Evolutionary conservation across 352 stramenopile species (phyloP).

Genomic region (Phytophthora hybrid): DNA sequence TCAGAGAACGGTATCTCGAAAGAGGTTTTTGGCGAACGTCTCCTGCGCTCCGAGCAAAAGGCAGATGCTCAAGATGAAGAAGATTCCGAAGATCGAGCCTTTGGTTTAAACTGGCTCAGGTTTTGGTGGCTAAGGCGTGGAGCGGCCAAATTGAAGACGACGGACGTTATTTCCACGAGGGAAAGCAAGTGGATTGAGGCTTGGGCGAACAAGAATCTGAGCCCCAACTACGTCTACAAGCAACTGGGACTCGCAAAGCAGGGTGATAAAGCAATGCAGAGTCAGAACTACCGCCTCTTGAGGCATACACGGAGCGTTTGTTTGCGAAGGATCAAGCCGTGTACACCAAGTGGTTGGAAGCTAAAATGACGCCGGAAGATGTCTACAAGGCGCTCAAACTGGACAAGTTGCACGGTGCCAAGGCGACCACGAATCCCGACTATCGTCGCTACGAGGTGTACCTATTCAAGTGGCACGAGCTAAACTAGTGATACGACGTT

Average conservation of each 20-base stretch:
- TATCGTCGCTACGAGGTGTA: slow-evolving; percentile 7
- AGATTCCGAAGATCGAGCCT: neutral
- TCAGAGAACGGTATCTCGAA: neutral
- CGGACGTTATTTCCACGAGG: slow-evolving; percentile 13
- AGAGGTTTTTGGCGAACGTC: neutral
- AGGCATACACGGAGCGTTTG: neutral
- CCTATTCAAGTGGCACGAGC: slow-evolving; percentile 2
- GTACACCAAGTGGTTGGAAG: neutral
- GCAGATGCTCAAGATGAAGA: neutral
- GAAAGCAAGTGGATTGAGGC: slow-evolving; percentile 10
- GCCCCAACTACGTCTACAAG: slow-evolving; percentile 8
- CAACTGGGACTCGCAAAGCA: slow-evolving; percentile 8
- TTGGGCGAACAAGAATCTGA: neutral
- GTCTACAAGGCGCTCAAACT: slow-evolving; percentile 5
- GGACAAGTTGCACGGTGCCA: neutral
- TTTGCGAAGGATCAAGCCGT: slow-evolving; percentile 5
- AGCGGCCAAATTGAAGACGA: slow-evolving; percentile 2
- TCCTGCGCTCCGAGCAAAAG: neutral
- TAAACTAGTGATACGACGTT: neutral
- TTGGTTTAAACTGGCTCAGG: neutral
- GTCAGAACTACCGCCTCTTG: slow-evolving; percentile 5
- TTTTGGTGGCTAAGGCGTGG: neutral
- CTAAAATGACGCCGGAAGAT: slow-evolving; percentile 1
- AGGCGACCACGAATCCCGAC: neutral
- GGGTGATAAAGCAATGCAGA: neutral